These are phyloP conservation scores for Penicillium carneum DNA, from an alignment of 2,329 filamentous ascomycete species.

Conservation along the genomic window DNA sequence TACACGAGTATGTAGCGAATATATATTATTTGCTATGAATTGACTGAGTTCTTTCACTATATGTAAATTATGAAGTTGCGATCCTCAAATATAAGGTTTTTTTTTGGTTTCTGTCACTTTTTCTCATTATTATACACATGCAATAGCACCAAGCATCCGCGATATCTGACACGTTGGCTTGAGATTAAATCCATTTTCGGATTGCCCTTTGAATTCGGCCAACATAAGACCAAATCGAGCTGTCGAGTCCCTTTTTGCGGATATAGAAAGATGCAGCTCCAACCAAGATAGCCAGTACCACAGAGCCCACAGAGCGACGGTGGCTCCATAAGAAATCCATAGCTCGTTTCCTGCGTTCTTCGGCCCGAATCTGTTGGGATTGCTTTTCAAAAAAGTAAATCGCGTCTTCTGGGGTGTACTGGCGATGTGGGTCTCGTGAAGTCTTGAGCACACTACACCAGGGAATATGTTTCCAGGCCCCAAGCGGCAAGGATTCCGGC, in stretches of 20 bases:
- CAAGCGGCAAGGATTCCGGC: conserved; percentile 70
- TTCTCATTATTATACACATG: conserved; percentile 20
- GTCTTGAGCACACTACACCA: conserved; percentile 84
- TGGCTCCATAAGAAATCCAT: conserved; percentile 67
- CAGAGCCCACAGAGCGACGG: conserved; percentile 67
- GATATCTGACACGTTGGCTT: neutral
- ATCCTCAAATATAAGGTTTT: neutral
- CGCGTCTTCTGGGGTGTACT: conserved; percentile 71
- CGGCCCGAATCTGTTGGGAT: conserved; percentile 71
- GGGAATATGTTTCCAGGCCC: conserved; percentile 76
- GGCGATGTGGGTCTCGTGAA: conserved; percentile 63
- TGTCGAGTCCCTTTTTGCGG: conserved; percentile 56
- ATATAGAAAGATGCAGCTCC: conserved; percentile 74
- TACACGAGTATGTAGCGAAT: neutral
- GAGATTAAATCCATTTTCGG: conserved; percentile 25
- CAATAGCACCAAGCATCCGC: conserved; percentile 6
- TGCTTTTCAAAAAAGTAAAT: conserved; percentile 73
- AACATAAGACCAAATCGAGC: conserved; percentile 45
- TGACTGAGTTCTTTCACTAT: neutral
- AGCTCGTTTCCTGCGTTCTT: conserved; percentile 64
- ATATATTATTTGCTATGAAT: neutral
- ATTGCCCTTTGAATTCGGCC: conserved; percentile 38
- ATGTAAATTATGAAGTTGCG: neutral
- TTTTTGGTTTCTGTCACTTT: neutral
- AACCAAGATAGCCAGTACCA: conserved; percentile 71